Percentiles rank a stretch among this genome's conserved stretches.
Conservation (phyloP, 805 yeast genomes). For the Blastobotrys mokoenaii region DNA sequence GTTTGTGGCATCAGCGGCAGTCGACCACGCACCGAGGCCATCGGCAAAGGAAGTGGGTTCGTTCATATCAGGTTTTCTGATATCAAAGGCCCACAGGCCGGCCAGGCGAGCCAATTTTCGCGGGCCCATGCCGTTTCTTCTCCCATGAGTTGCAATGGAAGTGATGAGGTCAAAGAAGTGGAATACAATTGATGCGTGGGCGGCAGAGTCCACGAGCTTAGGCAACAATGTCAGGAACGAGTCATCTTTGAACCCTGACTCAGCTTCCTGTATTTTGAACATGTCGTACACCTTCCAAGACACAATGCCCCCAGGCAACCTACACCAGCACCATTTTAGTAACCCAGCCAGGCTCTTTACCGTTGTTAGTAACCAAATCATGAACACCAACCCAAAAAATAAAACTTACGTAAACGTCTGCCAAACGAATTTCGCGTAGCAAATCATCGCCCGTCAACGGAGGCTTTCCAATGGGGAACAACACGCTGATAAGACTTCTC, state of each 20-base stretch:
- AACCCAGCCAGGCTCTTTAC: conserved; percentile 53
- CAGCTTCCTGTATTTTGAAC: conserved; percentile 56
- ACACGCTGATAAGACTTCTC: conserved; percentile 43
- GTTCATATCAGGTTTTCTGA: conserved; percentile 20
- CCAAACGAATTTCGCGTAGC: conserved; percentile 36
- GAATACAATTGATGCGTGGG: conserved; percentile 83
- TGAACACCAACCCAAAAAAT: neutral
- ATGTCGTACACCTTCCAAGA: conserved; percentile 80
- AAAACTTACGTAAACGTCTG: conserved; percentile 43
- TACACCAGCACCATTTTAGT: conserved; percentile 78
- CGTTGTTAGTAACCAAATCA: neutral
- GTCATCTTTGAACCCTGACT: conserved; percentile 56
- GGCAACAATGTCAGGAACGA: conserved; percentile 83
- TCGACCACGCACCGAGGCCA: conserved; percentile 70
- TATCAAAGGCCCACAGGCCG: conserved; percentile 79
- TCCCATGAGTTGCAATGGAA: conserved; percentile 69
- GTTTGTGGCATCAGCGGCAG: conserved; percentile 78
- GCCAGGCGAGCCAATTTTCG: conserved; percentile 74
- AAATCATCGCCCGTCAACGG: conserved; percentile 39
- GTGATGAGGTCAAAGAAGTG: conserved; percentile 79
- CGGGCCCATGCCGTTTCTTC: conserved; percentile 69
- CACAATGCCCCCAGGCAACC: conserved; percentile 67
- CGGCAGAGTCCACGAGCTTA: conserved; percentile 68
- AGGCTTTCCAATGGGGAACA: conserved; percentile 52
- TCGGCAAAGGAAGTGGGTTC: conserved; percentile 45